Evolutionary conservation across 768 basidiomycete genomes (phyloP).

Genomic region (Amanita rubescens): DNA sequence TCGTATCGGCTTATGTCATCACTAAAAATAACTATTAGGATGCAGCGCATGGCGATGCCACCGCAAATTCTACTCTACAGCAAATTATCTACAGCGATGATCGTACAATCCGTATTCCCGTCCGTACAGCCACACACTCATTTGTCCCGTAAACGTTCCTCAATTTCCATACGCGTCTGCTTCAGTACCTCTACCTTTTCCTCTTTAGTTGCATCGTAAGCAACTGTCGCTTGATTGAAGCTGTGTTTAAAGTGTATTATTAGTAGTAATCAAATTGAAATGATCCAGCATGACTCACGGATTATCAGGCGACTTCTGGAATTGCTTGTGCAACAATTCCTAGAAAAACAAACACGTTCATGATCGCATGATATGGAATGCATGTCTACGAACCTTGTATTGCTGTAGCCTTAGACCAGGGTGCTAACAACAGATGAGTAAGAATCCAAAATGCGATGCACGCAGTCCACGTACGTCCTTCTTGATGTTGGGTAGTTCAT

Average conservation of each 20-base stretch:
- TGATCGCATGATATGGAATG: not conserved
- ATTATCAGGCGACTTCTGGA: slow-evolving; percentile 95
- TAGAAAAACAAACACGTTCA: slow-evolving; percentile 20
- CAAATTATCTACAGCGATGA: not conserved
- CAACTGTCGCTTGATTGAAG: slow-evolving; percentile 74
- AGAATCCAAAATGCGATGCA: slow-evolving; percentile 8
- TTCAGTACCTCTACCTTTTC: slow-evolving; percentile 74
- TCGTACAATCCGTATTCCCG: no score
- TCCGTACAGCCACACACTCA: slow-evolving; percentile 4
- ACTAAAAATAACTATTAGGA: no score
- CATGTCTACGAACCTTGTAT: slow-evolving; percentile 54
- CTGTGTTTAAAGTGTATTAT: slow-evolving; percentile 28
- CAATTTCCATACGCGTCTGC: slow-evolving; percentile 55
- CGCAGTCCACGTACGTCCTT: slow-evolving; percentile 44
- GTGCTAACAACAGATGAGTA: slow-evolving; percentile 38
- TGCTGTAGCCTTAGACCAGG: slow-evolving; percentile 89
- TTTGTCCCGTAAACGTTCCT: slow-evolving; percentile 55
- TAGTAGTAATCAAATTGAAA: no score
- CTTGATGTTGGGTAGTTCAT: slow-evolving; percentile 72
- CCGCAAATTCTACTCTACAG: not conserved
- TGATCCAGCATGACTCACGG: slow-evolving; percentile 49
- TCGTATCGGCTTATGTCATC: not conserved
- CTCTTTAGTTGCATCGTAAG: slow-evolving; percentile 85
- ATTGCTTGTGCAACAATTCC: slow-evolving; percentile 88
- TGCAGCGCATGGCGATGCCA: not conserved